A percentile compares a stretch with the other conserved stretches of the same genome.
These are phyloP conservation scores for Caloboletus firmus DNA, from an alignment of 1,284 basidiomycete species.

Conservation along the genomic window DNA sequence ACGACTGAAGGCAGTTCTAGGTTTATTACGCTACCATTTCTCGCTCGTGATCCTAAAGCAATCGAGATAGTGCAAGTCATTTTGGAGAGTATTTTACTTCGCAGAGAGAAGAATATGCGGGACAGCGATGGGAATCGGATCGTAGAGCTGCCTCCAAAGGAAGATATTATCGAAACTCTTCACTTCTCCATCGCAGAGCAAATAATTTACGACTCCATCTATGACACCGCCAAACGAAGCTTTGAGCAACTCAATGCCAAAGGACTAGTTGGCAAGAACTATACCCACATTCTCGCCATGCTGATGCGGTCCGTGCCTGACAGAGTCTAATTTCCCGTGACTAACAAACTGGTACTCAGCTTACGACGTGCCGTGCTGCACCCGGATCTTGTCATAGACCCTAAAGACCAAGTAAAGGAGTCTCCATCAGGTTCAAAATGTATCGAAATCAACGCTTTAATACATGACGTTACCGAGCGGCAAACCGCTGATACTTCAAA, in stretches of 20 bases:
- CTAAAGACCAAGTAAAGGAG: constrained; percentile 43
- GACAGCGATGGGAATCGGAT: constrained; percentile 88
- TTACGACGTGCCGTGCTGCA: constrained; percentile 86
- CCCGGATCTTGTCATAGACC: constrained; percentile 69
- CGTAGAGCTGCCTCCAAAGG: constrained; percentile 86
- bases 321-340: neutral
- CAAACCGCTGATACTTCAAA: constrained; percentile 33
- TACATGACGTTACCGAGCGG: constrained; percentile 58
- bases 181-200: constrained; percentile 77
- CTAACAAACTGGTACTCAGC: constrained; percentile 39
- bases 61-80: constrained; percentile 93
- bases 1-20: constrained; percentile 37
- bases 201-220: constrained; percentile 81
- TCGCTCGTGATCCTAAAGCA: constrained; percentile 84
- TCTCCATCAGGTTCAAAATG: constrained; percentile 36
- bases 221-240: constrained; percentile 61
- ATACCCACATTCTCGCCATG: constrained; percentile 89
- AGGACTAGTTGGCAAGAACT: constrained; percentile 80
- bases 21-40: constrained; percentile 88
- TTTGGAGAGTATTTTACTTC: constrained; percentile 82
- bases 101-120: constrained; percentile 94
- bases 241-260: constrained; percentile 78
- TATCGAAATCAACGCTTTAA: constrained; percentile 63
- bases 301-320: constrained; percentile 67
- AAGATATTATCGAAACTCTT: constrained; percentile 66